Base-by-base conservation (phyloP, 352 stramenopile genomes). In the Paralagenidium karlingii region DNA sequence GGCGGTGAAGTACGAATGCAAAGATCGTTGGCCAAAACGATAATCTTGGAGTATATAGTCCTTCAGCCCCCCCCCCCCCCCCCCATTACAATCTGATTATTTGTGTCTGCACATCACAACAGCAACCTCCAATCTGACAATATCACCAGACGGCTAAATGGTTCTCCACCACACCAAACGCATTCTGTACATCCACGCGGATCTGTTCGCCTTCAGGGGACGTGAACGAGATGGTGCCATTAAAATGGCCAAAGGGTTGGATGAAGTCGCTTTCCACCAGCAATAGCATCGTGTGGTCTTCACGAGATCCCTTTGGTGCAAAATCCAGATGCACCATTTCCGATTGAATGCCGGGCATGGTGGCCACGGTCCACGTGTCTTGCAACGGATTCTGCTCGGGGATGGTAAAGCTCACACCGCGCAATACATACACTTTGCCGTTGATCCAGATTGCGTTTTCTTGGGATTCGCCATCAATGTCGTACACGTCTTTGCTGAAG, bases 401-500 rank as follows among this genome's bases (percentile, higher is more conserved):
- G 0, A 69, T 28, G 5, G 20, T 30, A 29, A 69, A 69, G 16
- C 40, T 34, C 19, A 74, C 61, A 5, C 55, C 61, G 7, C 55
- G 47, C 2, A 74, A 55, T 25, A 55, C 24, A 21, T 55, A 49
- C 33, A 68, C 55, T 4, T 41, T 25, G 5, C 61, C 61, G 34
- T 73, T 52, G 40, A 73, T 51, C 61, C 61, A 73, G 8, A 73
- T 41, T 18, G 61, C 61, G 34, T 73, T 73, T 19, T 73, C 61
- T 32, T 73, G 61, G 2, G 61, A 73, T 22, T 67, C 61, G 19
- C 47, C 55, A 27, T 67, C 47, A 24, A 73, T 67, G 24, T 73
- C 61, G 55, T 73, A 73, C 22, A 73, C 57, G 19, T 60, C 47
- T 16, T 47, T 36, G 47, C 61, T 73, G 19, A 73, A 27, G 34